Base-by-base conservation (phyloP, 2,329 filamentous ascomycete genomes). In the Fusarium fracticaudum region DNA sequence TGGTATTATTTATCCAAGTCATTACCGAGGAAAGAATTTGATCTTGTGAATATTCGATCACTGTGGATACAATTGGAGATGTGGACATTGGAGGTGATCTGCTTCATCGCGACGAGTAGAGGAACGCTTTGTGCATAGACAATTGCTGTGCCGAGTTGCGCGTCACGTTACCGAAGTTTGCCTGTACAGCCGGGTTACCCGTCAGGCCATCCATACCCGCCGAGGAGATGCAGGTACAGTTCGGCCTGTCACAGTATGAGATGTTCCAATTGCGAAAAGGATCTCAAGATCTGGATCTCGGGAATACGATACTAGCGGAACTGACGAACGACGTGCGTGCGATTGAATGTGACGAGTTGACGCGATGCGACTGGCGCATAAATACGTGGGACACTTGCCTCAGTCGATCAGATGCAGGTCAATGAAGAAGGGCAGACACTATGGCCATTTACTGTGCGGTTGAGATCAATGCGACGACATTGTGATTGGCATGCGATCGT, bases 51-150 rank as follows among this genome's bases (percentile, higher is more conserved):
- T 43, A 24, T 43, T 24, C n/a, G 41, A 43, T 43, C 22, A 17
- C n/a, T n/a, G 18, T 35, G 15, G 48, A 37, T 53, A 10, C 1
- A 17, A 35, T 35, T 17, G 15, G 15, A 35, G 7, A 0, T 35
- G 15, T 37, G 35, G 35, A 18, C 13, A 24, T 44, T 17, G 0
- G 12, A 4, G 3, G 7, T 22, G 12, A 47, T 29, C 18, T 11
- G 0, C 13, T 29, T 29, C 1, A 18, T 20, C 11, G 3, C 5
- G 22, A 13, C 0, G 1, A 33, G 3, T 5, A 33, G 3, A 35
- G 11, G 29, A 35, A 20, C 2, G 11, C 3, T 35, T 37, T 10
- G 17, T 5, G 12, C 13, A 4, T 24, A 4, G n/a, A 24, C 17
- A 50, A 0, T 11, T 11, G 20, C 20, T 31, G 17, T n/a, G 17